phyloP scores from a whole-genome alignment of 1,284 basidiomycete genomes.

The Cutaneotrichosporon cyanovorans region DNA sequence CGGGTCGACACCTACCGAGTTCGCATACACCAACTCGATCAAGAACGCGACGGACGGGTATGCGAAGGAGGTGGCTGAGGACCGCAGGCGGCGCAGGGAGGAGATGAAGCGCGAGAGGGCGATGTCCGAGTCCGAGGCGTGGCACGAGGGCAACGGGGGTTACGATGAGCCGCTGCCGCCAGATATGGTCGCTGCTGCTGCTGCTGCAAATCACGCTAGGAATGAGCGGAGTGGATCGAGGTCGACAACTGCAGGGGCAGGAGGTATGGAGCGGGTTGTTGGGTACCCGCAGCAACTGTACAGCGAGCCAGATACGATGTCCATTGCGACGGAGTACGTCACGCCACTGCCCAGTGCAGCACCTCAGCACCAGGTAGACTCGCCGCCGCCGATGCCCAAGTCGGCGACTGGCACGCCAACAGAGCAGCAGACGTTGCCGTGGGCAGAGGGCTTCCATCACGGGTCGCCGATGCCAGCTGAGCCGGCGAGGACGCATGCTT shows the following conservation, averaged over 20 bases:
- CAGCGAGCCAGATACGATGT: no score
- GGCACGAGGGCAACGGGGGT: background rate
- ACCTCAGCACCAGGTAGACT: no score
- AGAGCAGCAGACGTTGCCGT: no score
- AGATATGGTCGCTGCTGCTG: constrained; percentile 4
- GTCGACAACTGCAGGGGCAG: background rate
- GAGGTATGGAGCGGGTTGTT: no score
- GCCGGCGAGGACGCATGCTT: no score
- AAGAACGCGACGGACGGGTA: constrained; percentile 25
- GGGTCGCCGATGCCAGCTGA: no score
- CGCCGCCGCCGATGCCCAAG: no score
- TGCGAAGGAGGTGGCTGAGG: constrained; percentile 27
- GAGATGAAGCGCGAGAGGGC: constrained; percentile 4
- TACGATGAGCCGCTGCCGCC: constrained; percentile 1
- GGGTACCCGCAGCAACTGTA: no score
- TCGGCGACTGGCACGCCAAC: no score
- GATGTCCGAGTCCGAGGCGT: background rate
- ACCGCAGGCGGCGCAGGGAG: constrained; percentile 9
- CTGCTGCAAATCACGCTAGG: constrained; percentile 2
- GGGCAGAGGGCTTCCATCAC: no score
- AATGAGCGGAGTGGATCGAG: constrained; percentile 1
- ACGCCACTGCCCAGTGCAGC: no score
- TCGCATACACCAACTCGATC: constrained; percentile 63
- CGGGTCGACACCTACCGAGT: constrained; percentile 84
- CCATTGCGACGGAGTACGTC: no score